Evolutionary conservation across 2,329 filamentous ascomycete species (phyloP).

Genomic region (Pyrenochaeta sp.): DNA sequence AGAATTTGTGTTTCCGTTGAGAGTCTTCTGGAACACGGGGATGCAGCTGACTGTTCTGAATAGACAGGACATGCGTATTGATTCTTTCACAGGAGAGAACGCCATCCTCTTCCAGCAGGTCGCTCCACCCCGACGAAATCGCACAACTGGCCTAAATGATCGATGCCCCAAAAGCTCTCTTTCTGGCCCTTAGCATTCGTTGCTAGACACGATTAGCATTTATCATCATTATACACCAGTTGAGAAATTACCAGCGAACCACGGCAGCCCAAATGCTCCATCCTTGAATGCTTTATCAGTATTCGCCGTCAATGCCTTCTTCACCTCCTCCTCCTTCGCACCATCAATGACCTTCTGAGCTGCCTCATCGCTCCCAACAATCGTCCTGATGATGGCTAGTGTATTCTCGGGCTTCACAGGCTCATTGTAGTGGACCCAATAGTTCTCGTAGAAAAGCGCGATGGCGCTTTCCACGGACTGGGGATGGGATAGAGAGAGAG

Average conservation of each 20-base stretch:
- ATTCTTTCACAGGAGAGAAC: slow-evolving; percentile 45
- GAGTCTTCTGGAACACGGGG: too few species aligned
- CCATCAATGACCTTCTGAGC: slow-evolving; percentile 52
- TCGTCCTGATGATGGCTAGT: slow-evolving; percentile 51
- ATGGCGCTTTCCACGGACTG: slow-evolving; percentile 52
- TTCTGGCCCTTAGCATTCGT: slow-evolving; percentile 61
- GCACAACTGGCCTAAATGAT: slow-evolving; percentile 64
- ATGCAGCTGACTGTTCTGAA: too few species aligned
- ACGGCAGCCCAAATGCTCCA: slow-evolving; percentile 68
- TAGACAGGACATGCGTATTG: too few species aligned
- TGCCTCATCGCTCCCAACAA: slow-evolving; percentile 56
- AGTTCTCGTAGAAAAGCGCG: slow-evolving; percentile 57
- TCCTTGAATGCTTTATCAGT: slow-evolving; percentile 60
- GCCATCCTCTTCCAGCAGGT: slow-evolving; percentile 44
- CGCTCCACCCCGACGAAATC: slow-evolving; percentile 61
- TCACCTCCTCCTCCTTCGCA: slow-evolving; percentile 51
- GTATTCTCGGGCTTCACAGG: slow-evolving; percentile 57
- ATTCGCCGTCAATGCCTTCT: slow-evolving; percentile 56
- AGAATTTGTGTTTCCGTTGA: too few species aligned
- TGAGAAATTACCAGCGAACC: slow-evolving; percentile 55
- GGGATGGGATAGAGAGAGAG: slow-evolving; percentile 54
- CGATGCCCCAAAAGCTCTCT: slow-evolving; percentile 67
- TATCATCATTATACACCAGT: not conserved
- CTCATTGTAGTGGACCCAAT: slow-evolving; percentile 60
- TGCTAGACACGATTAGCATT: slow-evolving; percentile 43